Base-by-base conservation (phyloP, 306 rosid genomes). In the Rosa lucieae region DNA sequence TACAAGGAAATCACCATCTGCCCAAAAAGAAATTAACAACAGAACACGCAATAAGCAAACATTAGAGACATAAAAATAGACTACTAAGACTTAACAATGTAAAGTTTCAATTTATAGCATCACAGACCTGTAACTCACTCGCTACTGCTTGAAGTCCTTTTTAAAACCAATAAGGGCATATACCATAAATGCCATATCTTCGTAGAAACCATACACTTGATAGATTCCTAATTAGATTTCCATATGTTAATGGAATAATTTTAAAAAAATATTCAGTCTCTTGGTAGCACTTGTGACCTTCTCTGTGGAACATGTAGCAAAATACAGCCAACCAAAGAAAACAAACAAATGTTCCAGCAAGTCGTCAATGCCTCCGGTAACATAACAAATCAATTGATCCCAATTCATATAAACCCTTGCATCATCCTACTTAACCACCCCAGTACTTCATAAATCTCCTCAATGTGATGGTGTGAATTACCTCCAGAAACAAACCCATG, bases 401-500 rank as follows among this genome's bases (percentile, higher is more conserved):
- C 14, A 55, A 35, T 39, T 74, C 12, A 56, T 11, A 20, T 40
- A 13, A 74, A 56, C 37, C 37, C 37, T 32, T 32, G 37, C 3
- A 32, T 32, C 37, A 32, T 32, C 65, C 58, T 70, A 23, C 70
- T 75, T 48, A 90, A 72, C 73, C 77, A 53, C 73, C 51, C 72
- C 87, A 85, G 73, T 59, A 82, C 70, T 66, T 78, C 69, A 32
- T 76, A 85, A 76, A 88, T 86, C 55, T 83, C 81, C 40, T 65
- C 81, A 37, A 76, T 75, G 72, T 73, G 80, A 73, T 75, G 67
- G 74, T 88, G 92, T 37, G 88, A 76, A 70, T 79, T 66, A 85
- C 85, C 86, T 8, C 85, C 81, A 5, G 88, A 88, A 79, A 85
- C 82, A 88, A 90, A 88, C 66, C 88, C 88, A 32, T 80, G 88